phyloP scores from a whole-genome alignment of 306 rosid species.

The Corylus americana region DNA sequence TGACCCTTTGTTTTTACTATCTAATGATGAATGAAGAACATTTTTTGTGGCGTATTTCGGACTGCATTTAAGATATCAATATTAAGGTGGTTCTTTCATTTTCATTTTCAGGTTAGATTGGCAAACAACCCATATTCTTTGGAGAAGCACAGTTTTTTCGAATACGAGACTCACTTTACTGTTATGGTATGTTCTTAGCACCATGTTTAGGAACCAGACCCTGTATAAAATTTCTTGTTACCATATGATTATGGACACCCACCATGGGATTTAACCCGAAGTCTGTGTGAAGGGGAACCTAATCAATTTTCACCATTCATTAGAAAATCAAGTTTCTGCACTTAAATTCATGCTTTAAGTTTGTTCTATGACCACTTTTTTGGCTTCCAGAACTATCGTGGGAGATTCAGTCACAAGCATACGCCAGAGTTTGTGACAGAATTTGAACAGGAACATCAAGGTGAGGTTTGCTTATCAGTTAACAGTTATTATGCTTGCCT shows the following conservation, averaged over 20 bases:
- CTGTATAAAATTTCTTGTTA: slow-evolving; percentile 14
- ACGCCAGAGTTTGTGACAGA: slow-evolving; percentile 73
- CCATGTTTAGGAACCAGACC: slow-evolving; percentile 12
- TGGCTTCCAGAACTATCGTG: slow-evolving; percentile 77
- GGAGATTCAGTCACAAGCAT: slow-evolving; percentile 67
- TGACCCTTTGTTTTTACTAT: background rate
- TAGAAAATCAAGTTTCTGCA: background rate
- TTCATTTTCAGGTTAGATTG: slow-evolving; percentile 74
- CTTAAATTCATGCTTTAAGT: slow-evolving; percentile 20
- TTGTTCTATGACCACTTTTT: slow-evolving; percentile 12
- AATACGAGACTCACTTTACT: slow-evolving; percentile 97
- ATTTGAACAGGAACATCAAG: slow-evolving; percentile 91
- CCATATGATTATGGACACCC: background rate
- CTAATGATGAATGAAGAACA: background rate
- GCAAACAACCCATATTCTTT: slow-evolving; percentile 85
- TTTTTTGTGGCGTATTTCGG: background rate
- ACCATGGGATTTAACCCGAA: background rate
- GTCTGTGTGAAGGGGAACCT: background rate
- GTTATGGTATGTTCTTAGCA: slow-evolving; percentile 73
- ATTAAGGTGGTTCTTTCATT: slow-evolving; percentile 15
- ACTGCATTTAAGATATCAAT: slow-evolving; percentile 17
- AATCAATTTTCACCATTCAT: background rate
- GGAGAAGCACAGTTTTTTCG: slow-evolving; percentile 74
- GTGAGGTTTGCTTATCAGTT: slow-evolving; percentile 31
- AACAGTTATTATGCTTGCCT: slow-evolving; percentile 13